Evolutionary conservation across 768 basidiomycete genomes (phyloP).

Genomic region (Hemileccinum rubropunctum): DNA sequence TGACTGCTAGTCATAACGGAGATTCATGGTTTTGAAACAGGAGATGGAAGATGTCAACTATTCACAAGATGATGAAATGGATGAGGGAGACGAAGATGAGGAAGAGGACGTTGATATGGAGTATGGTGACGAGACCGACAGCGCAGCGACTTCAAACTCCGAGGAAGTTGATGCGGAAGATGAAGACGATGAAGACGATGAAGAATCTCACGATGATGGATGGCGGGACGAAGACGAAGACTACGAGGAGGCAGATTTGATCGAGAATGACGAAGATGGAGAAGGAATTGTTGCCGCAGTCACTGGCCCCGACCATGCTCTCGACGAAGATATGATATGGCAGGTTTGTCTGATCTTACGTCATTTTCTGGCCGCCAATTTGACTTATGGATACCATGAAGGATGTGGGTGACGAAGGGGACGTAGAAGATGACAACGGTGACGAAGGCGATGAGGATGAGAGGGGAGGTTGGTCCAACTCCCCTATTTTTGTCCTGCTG

Average conservation of each 20-base stretch:
- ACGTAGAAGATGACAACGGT: slow-evolving; percentile 59
- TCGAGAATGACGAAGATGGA: slow-evolving; percentile 60
- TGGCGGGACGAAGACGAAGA: slow-evolving; percentile 59
- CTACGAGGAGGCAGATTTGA: slow-evolving; percentile 59
- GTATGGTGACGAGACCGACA: slow-evolving; percentile 78
- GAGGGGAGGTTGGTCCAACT: slow-evolving; percentile 16
- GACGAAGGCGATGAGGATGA: slow-evolving; percentile 46
- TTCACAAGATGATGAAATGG: slow-evolving; percentile 69
- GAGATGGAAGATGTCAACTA: slow-evolving; percentile 84
- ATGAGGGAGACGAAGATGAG: slow-evolving; percentile 75
- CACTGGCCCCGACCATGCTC: slow-evolving; percentile 47
- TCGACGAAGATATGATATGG: slow-evolving; percentile 55
- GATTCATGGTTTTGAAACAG: slow-evolving; percentile 37
- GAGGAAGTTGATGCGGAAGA: slow-evolving; percentile 69
- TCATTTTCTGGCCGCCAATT: background rate
- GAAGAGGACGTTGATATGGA: slow-evolving; percentile 89
- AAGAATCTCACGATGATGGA: slow-evolving; percentile 40
- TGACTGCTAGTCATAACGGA: slow-evolving; percentile 7
- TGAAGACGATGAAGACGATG: slow-evolving; percentile 58
- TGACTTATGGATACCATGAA: slow-evolving; percentile 23
- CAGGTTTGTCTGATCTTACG: slow-evolving; percentile 40
- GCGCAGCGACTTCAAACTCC: slow-evolving; percentile 75
- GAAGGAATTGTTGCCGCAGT: slow-evolving; percentile 48
- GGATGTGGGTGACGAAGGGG: slow-evolving; percentile 57
- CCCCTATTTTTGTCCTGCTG: background rate